These are phyloP conservation scores for Beauveria sp. DNA, from an alignment of 2,329 filamentous ascomycete species.

Conservation along the genomic window DNA sequence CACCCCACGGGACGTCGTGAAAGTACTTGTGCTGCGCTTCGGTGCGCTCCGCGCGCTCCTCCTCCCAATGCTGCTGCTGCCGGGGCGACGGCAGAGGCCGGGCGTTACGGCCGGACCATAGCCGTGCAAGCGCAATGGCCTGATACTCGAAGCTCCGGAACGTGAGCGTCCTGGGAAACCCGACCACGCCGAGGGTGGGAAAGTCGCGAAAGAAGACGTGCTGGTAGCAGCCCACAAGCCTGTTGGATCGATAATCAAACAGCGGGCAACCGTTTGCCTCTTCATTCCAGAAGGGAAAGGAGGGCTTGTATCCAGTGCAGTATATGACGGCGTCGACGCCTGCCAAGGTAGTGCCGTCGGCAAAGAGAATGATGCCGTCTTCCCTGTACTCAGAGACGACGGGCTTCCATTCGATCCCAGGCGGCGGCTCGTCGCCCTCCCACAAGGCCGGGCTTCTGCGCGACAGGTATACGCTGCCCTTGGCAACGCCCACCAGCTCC, in stretches of 20 bases:
- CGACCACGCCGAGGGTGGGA: slow-evolving; percentile 31
- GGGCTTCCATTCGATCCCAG: slow-evolving; percentile 46
- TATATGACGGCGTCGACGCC: slow-evolving; percentile 22
- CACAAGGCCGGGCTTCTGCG: slow-evolving; percentile 40
- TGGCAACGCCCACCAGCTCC: slow-evolving; percentile 29
- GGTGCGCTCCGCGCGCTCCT: slow-evolving; percentile 24
- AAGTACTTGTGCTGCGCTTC: slow-evolving; percentile 32
- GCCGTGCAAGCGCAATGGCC: slow-evolving; percentile 42
- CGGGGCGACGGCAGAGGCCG: slow-evolving; percentile 28
- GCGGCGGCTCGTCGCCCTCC: slow-evolving; percentile 39
- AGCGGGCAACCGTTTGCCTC: slow-evolving; percentile 36
- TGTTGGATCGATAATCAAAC: slow-evolving; percentile 40
- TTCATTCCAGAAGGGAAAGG: slow-evolving; percentile 42
- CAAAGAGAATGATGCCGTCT: slow-evolving; percentile 36
- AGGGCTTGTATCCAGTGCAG: slow-evolving; percentile 29
- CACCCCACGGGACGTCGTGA: slow-evolving; percentile 47
- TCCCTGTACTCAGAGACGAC: slow-evolving; percentile 36
- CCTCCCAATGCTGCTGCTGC: slow-evolving; percentile 41
- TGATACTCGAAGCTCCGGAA: slow-evolving; percentile 51
- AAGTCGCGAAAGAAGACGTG: slow-evolving; percentile 46
- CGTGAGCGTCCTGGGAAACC: slow-evolving; percentile 2
- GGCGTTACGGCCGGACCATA: slow-evolving; percentile 35
- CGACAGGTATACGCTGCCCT: slow-evolving; percentile 42
- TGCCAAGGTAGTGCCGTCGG: slow-evolving; percentile 19
- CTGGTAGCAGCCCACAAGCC: slow-evolving; percentile 37